A percentile compares a stretch with the other conserved stretches of the same genome.
Evolutionary conservation across 1,139 yeast species (phyloP).

Genomic region (Kurtzmaniella quercitrusa): DNA sequence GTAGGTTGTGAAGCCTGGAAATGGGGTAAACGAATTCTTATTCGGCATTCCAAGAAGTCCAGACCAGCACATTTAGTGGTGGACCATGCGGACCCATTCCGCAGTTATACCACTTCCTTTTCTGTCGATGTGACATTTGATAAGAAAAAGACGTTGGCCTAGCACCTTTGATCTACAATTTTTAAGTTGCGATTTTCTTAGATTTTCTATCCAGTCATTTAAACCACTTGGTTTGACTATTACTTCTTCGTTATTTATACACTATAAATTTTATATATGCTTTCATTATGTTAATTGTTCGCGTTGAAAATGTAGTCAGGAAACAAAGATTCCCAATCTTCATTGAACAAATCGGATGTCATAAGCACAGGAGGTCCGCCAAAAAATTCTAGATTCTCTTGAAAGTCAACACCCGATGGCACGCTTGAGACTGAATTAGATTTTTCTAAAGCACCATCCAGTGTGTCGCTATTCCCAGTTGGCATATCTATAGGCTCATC

Average conservation of each 20-base stretch:
- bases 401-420: constrained; percentile 9
- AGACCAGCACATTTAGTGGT: constrained; percentile 1
- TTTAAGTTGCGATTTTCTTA: not conserved
- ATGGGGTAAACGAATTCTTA: constrained; percentile 50
- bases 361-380: constrained; percentile 54
- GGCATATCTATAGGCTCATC: not conserved
- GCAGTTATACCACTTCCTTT: not conserved
- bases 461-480: not conserved
- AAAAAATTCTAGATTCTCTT: constrained; percentile 36
- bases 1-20: constrained; percentile 65
- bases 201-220: no score
- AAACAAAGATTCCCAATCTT: constrained; percentile 49
- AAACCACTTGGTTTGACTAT: not conserved
- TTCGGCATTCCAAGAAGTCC: not conserved
- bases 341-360: constrained; percentile 49
- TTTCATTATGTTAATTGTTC: constrained; percentile 9
- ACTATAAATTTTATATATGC: not conserved
- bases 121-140: not conserved
- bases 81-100: not conserved
- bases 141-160: constrained; percentile 23
- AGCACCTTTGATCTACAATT: constrained; percentile 12
- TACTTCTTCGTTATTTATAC: not conserved
- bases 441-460: not conserved
- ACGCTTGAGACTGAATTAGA: not conserved
- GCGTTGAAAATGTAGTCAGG: constrained; percentile 30